A percentile compares a stretch with the other conserved stretches of the same genome.
Conservation (phyloP, 2,329 filamentous ascomycete genomes). For the Blumeria graminis region DNA sequence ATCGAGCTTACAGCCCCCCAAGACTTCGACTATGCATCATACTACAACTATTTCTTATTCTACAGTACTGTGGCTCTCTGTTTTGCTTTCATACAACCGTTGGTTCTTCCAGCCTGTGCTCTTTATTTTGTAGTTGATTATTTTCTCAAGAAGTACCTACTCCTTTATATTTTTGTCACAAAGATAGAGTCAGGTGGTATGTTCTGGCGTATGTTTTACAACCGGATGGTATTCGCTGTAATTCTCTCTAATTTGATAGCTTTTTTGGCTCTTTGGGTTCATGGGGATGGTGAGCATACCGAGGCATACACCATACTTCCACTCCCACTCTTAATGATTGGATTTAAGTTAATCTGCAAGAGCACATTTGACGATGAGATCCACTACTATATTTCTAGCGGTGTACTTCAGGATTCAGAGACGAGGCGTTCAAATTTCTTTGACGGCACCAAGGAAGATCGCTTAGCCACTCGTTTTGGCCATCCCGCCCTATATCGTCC, state of each 20-base stretch:
- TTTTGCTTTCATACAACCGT: slow-evolving; percentile 65
- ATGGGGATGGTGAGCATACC: slow-evolving; percentile 33
- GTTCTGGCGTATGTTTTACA: slow-evolving; percentile 81
- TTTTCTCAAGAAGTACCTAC: slow-evolving; percentile 80
- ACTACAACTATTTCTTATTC: slow-evolving; percentile 96
- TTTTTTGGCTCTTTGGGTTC: slow-evolving; percentile 50
- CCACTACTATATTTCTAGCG: slow-evolving; percentile 52
- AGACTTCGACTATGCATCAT: slow-evolving; percentile 80
- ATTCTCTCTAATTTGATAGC: slow-evolving; percentile 60
- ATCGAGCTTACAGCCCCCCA: slow-evolving; percentile 87
- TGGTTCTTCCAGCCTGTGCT: slow-evolving; percentile 66
- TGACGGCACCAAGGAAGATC: slow-evolving; percentile 32
- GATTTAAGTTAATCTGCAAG: slow-evolving; percentile 71
- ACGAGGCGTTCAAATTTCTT: slow-evolving; percentile 22
- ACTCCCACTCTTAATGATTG: slow-evolving; percentile 51
- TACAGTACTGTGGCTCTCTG: slow-evolving; percentile 76
- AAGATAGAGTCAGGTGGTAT: slow-evolving; percentile 89
- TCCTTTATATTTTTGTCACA: slow-evolving; percentile 86
- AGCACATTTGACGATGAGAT: slow-evolving; percentile 54
- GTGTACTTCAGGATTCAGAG: slow-evolving; percentile 24
- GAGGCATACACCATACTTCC: slow-evolving; percentile 47
- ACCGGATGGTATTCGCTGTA: slow-evolving; percentile 66
- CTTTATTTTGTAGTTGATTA: slow-evolving; percentile 76
- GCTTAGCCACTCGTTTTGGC: slow-evolving; percentile 55
- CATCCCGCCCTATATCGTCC: slow-evolving; percentile 78